Evolutionary conservation across 208 protist species (phyloP).

Genomic region (Naegleria gruberi): DNA sequence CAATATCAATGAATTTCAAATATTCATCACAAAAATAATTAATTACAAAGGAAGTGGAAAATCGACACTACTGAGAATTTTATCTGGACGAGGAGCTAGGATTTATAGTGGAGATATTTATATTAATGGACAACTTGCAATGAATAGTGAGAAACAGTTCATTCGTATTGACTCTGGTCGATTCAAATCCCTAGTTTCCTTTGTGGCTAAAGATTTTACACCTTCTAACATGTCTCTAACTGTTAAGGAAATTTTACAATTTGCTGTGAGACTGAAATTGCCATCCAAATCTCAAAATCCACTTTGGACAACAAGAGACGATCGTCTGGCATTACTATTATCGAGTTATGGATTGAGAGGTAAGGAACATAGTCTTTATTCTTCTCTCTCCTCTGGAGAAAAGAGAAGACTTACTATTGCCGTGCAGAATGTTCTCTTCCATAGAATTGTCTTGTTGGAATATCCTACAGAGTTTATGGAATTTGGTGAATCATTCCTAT

Average conservation of each 20-base stretch:
- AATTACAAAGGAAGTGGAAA: not conserved
- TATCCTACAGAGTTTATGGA: not conserved
- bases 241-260: not conserved
- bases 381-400: not conserved
- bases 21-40: too few relatives aligned
- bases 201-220: not conserved
- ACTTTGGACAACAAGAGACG: not conserved
- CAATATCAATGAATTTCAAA: too few relatives aligned
- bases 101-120: not conserved
- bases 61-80: not conserved
- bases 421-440: not conserved
- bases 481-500: not conserved
- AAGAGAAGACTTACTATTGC: not conserved
- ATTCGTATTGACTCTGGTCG: not conserved
- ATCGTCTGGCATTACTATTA: not conserved
- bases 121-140: not conserved
- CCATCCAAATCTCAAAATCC: not conserved
- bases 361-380: not conserved
- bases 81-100: not conserved
- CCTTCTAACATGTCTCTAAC: not conserved
- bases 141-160: not conserved
- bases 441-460: not conserved
- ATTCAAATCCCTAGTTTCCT: not conserved
- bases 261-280: not conserved
- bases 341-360: not conserved